Conservation (phyloP, 495 filamentous ascomycete genomes). For the Hyaloscypha finlandica region DNA sequence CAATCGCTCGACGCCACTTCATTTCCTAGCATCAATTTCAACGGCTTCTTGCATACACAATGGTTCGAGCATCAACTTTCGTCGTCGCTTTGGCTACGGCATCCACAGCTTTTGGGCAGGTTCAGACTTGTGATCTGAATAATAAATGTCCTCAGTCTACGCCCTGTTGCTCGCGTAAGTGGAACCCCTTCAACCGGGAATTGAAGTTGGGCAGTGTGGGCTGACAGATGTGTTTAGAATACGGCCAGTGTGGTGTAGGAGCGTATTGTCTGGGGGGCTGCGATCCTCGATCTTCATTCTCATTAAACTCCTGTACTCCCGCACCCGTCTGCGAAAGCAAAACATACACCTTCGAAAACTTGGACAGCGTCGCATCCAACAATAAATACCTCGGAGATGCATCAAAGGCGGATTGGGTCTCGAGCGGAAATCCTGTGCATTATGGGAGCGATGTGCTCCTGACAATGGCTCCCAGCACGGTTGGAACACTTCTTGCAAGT, state of each 20-base stretch:
- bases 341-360: constrained; percentile 68
- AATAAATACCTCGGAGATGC: constrained; percentile 85
- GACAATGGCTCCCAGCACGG: constrained; percentile 81
- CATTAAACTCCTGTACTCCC: constrained; percentile 83
- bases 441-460: constrained; percentile 69
- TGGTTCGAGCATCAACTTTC: constrained; percentile 32
- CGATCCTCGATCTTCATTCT: constrained; percentile 79
- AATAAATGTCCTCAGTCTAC: constrained; percentile 71
- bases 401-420: constrained; percentile 79
- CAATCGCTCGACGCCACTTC: neutral
- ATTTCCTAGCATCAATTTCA: neutral
- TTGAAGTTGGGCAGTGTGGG: constrained; percentile 33
- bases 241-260: constrained; percentile 89
- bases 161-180: constrained; percentile 94
- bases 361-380: constrained; percentile 68
- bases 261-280: constrained; percentile 97
- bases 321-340: constrained; percentile 76
- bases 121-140: constrained; percentile 52
- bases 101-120: constrained; percentile 34
- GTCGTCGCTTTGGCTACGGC: constrained; percentile 34
- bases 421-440: constrained; percentile 69
- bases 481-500: constrained; percentile 84
- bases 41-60: constrained; percentile 18
- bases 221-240: constrained; percentile 58
- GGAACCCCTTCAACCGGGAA: neutral